A percentile compares a stretch with the other conserved stretches of the same genome.
Conservation (phyloP, 148 eudicot species). For the Dianthus caryophyllus region DNA sequence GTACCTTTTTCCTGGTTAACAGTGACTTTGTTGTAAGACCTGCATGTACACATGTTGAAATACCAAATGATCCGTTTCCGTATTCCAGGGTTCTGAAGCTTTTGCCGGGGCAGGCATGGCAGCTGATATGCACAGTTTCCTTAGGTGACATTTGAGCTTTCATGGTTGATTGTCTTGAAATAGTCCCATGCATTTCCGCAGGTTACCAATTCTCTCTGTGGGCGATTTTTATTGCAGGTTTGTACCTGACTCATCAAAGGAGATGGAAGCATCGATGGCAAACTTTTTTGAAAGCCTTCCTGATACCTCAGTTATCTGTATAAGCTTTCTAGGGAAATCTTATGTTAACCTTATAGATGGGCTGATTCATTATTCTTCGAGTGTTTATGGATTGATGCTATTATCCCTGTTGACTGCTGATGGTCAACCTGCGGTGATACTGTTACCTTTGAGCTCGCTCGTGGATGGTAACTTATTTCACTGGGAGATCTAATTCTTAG, state of each 20-base stretch:
- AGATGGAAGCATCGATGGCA: conserved; percentile 38
- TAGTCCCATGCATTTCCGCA: background rate
- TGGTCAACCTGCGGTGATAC: conserved; percentile 55
- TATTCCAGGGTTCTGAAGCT: conserved; percentile 42
- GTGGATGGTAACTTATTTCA: conserved; percentile 36
- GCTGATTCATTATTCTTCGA: conserved; percentile 33
- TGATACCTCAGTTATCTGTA: conserved; percentile 50
- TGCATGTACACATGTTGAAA: background rate
- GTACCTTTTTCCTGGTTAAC: background rate
- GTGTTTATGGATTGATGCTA: conserved; percentile 52
- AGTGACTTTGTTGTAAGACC: background rate
- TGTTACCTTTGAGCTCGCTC: conserved; percentile 55
- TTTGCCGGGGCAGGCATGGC: conserved; percentile 21
- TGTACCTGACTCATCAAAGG: conserved; percentile 47
- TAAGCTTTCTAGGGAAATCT: conserved; percentile 65
- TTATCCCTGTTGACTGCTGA: conserved; percentile 64
- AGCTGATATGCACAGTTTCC: conserved; percentile 24
- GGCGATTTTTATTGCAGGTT: conserved; percentile 39
- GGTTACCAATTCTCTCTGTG: conserved; percentile 16
- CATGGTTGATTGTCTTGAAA: background rate
- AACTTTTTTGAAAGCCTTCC: conserved; percentile 67
- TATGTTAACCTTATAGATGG: conserved; percentile 55
- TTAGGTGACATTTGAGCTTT: conserved; percentile 31
- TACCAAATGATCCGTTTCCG: background rate
- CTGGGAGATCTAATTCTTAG: background rate